Evolutionary conservation across 108 stramenopile species (phyloP).

Genomic region (Chaetoceros tenuissimus): DNA sequence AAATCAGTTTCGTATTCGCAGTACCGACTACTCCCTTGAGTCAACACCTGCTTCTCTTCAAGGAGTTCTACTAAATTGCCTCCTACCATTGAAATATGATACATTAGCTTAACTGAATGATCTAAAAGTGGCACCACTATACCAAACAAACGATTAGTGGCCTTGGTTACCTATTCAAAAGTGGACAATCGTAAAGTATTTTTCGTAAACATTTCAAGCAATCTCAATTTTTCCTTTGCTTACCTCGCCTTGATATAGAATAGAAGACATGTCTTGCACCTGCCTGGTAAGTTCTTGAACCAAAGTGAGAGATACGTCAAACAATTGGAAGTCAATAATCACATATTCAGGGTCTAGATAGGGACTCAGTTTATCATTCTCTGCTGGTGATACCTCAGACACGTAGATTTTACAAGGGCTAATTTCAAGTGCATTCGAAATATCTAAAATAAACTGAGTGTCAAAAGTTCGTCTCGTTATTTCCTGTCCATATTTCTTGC

Average conservation of each 20-base stretch:
- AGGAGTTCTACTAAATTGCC: slow-evolving; percentile 15
- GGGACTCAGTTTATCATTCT: slow-evolving; percentile 14
- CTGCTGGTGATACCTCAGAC: slow-evolving; percentile 30
- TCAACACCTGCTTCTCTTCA: slow-evolving; percentile 34
- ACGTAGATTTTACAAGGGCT: slow-evolving; percentile 48
- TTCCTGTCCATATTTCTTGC: slow-evolving; percentile 39
- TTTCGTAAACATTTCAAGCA: not conserved
- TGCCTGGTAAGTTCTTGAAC: slow-evolving; percentile 42
- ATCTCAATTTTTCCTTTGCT: not conserved
- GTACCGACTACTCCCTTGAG: slow-evolving; percentile 43
- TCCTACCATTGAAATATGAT: slow-evolving; percentile 46
- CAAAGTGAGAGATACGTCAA: slow-evolving; percentile 22
- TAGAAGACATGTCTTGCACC: slow-evolving; percentile 35
- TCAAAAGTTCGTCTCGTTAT: slow-evolving; percentile 53
- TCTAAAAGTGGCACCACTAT: slow-evolving; percentile 52
- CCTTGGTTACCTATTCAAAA: slow-evolving; percentile 27
- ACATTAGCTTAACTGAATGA: slow-evolving; percentile 42
- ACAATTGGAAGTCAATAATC: slow-evolving; percentile 40
- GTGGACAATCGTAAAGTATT: too few relatives aligned
- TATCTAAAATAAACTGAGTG: slow-evolving; percentile 64
- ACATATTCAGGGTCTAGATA: slow-evolving; percentile 41
- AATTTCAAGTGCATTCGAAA: slow-evolving; percentile 38
- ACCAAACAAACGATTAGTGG: slow-evolving; percentile 38
- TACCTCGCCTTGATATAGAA: slow-evolving; percentile 28
- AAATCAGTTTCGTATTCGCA: slow-evolving; percentile 25